A percentile compares a stretch with the other conserved stretches of the same genome.
These are phyloP conservation scores for Cladosporium halotolerans DNA, from an alignment of 2,329 filamentous ascomycete species.

Conservation along the genomic window DNA sequence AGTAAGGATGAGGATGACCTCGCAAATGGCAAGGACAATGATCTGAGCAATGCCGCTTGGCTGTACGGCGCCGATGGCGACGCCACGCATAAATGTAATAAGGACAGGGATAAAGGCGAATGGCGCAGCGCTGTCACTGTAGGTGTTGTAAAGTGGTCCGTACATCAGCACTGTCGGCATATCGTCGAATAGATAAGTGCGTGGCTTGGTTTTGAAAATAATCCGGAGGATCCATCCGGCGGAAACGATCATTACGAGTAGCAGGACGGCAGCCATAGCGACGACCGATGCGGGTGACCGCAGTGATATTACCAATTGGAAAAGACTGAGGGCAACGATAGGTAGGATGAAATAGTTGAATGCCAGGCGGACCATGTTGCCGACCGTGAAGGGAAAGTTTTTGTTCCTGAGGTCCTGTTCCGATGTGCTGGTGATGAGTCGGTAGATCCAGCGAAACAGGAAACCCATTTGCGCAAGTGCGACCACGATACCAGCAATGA, in stretches of 20 bases:
- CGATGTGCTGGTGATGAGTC: slow-evolving; percentile 61
- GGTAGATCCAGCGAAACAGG: slow-evolving; percentile 66
- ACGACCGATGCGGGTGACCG: slow-evolving; percentile 65
- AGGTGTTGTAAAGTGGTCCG: slow-evolving; percentile 94
- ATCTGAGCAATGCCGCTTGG: slow-evolving; percentile 89
- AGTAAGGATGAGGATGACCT: slow-evolving; percentile 82
- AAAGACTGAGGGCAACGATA: slow-evolving; percentile 78
- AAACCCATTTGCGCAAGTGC: slow-evolving; percentile 72
- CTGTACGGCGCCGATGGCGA: slow-evolving; percentile 89
- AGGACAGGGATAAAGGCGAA: slow-evolving; percentile 85
- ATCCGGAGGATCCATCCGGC: slow-evolving; percentile 73
- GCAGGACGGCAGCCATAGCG: slow-evolving; percentile 66
- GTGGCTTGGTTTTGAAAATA: slow-evolving; percentile 73
- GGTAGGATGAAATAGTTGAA: slow-evolving; percentile 92
- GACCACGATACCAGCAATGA: slow-evolving; percentile 63
- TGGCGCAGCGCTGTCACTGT: slow-evolving; percentile 83
- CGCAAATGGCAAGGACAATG: slow-evolving; percentile 85
- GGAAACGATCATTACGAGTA: slow-evolving; percentile 67
- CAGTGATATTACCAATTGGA: slow-evolving; percentile 74
- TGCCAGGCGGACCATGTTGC: slow-evolving; percentile 64
- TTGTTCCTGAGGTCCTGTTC: slow-evolving; percentile 87
- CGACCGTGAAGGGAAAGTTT: slow-evolving; percentile 71
- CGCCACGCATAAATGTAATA: slow-evolving; percentile 76
- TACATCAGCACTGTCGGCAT: slow-evolving; percentile 83
- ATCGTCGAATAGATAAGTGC: slow-evolving; percentile 87